These are phyloP conservation scores for Penicillium sp. DNA, from an alignment of 2,329 filamentous ascomycete species.

Conservation along the genomic window DNA sequence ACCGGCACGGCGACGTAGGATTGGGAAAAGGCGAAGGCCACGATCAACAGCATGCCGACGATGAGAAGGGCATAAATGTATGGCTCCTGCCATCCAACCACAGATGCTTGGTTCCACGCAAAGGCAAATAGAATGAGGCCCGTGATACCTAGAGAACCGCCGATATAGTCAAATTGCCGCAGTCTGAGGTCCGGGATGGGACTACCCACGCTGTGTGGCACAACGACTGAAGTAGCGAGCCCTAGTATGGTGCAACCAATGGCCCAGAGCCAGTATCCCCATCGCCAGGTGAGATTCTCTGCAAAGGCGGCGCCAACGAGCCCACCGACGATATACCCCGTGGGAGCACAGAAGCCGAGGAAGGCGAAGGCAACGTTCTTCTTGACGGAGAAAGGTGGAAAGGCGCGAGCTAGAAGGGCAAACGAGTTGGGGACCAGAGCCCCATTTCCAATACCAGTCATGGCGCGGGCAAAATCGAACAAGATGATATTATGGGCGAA, in stretches of 20 bases:
- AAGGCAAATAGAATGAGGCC: conserved; percentile 62
- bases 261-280: conserved; percentile 49
- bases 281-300: conserved; percentile 51
- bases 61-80: conserved; percentile 60
- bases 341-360: conserved; percentile 47
- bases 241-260: conserved; percentile 41
- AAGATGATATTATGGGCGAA: conserved; percentile 34
- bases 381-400: conserved; percentile 36
- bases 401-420: conserved; percentile 45
- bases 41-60: conserved; percentile 54
- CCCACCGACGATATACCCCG: conserved; percentile 40
- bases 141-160: conserved; percentile 48
- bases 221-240: conserved; percentile 37
- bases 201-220: conserved; percentile 28
- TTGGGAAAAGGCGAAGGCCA: conserved; percentile 48
- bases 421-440: conserved; percentile 48
- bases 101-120: conserved; percentile 63
- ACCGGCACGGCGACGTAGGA: conserved; percentile 6
- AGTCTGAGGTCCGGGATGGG: conserved; percentile 19
- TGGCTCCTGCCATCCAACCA: conserved; percentile 57
- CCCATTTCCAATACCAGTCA: conserved; percentile 47
- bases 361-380: conserved; percentile 48
- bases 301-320: conserved; percentile 42
- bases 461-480: conserved; percentile 28
- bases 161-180: conserved; percentile 42